Conservation (phyloP, 345 rosid genomes). For the Moricandia arvensis region DNA sequence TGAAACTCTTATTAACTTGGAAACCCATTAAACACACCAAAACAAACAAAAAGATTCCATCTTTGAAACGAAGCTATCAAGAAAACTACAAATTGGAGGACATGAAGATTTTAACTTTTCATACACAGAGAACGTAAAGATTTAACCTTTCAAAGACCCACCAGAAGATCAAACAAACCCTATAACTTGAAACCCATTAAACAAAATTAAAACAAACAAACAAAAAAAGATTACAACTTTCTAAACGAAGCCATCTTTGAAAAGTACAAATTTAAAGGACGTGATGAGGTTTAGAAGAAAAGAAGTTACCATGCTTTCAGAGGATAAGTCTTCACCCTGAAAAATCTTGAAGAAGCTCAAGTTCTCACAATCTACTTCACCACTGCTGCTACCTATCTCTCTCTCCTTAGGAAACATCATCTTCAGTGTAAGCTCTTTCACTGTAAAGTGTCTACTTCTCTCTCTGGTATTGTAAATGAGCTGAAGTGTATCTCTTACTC, state of each 20-base stretch:
- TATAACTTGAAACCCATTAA: background rate
- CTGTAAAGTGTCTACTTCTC: slow-evolving; percentile 2
- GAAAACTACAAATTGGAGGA: background rate
- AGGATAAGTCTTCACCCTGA: slow-evolving; percentile 21
- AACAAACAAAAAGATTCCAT: background rate
- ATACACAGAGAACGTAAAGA: background rate
- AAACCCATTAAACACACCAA: background rate
- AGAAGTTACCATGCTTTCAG: slow-evolving; percentile 27
- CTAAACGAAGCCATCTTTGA: background rate
- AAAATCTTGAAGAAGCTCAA: slow-evolving; percentile 28
- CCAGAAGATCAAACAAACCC: background rate
- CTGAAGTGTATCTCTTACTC: background rate
- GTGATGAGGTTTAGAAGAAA: background rate
- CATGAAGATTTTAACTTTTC: background rate
- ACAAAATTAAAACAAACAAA: background rate
- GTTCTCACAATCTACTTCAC: background rate
- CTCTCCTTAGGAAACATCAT: background rate
- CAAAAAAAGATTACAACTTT: background rate
- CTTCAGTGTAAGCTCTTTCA: background rate
- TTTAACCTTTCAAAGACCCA: background rate
- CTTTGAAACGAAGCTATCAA: background rate
- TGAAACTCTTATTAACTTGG: background rate
- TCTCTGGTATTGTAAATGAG: background rate
- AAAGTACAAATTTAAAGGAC: background rate
- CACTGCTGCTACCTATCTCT: slow-evolving; percentile 13